Base-by-base conservation (phyloP, 106 monocot genomes). In the Platanthera guangdongensis region DNA sequence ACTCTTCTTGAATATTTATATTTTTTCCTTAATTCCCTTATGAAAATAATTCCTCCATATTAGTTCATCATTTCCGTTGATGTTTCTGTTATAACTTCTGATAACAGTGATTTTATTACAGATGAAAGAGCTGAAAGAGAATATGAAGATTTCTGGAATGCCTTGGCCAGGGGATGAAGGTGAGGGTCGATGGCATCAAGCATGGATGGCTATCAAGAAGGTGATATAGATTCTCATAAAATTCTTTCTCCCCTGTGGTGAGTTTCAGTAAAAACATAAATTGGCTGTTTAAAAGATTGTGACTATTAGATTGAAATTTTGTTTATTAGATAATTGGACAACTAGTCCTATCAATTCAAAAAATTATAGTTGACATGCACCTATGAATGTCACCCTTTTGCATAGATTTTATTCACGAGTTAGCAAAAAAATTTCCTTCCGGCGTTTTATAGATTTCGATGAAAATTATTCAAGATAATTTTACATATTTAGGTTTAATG, bases 81-180 rank as follows among this genome's bases (percentile, higher is more conserved):
- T 45, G 19, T 28, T 68, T 39, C 9, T 68, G 32, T 21, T 63
- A 7, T 63, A 19, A 22, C 19, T 9, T 65, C 30, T 10, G 16
- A 30, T 65, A 12, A 67, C 22, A 9, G 65, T 30, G 65, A 32
- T 65, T 70, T 70, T 28, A 4, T 70, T 70, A 15, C 84, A 99
- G 99, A 83, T 90, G 22, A 64, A 84, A 76, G 94, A 94, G 81
- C 78, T 99, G 71, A 81, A 92, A 75, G 84, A 82, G 67, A 94
- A 90, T 81, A 94, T 99, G 94, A 59, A 81, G 55, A 85, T 80
- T 49, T 71, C 88, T 79, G 92, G 89, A 79, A 94, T 99, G 90
- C 94, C 89, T 77, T 99, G 99, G 94, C 99, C 94, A 87, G 99
- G 94, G 70, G 88, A 94, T 80, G 94, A 99, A 90, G 90, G 99